phyloP scores from a whole-genome alignment of 2,329 filamentous ascomycete genomes.

The Fusarium sp. region DNA sequence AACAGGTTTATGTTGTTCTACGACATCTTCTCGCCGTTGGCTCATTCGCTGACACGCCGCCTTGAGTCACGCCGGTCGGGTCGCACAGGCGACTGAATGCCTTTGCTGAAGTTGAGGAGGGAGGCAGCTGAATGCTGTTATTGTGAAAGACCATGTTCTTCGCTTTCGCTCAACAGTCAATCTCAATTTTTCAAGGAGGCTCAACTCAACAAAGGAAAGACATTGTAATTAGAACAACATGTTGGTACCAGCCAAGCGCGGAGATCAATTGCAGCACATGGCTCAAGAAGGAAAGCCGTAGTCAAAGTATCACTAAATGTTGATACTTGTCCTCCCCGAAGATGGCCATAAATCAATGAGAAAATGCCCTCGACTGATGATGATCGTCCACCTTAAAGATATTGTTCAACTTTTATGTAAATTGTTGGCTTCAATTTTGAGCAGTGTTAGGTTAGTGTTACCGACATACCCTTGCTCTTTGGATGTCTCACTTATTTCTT shows the following conservation, averaged over 20 bases:
- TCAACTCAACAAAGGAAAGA: background rate
- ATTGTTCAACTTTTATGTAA: background rate
- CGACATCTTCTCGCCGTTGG: background rate
- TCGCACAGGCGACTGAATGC: background rate
- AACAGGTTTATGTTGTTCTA: background rate
- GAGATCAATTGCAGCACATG: too few species aligned
- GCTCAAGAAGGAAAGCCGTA: background rate
- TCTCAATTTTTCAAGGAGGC: background rate
- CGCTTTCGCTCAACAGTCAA: background rate
- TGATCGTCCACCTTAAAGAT: background rate
- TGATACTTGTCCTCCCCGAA: background rate
- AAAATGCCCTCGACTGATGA: background rate
- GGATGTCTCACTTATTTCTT: background rate
- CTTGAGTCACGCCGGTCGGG: slow-evolving; percentile 46
- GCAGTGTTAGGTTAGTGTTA: background rate
- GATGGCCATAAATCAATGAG: background rate
- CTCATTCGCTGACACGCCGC: background rate
- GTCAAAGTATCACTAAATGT: background rate
- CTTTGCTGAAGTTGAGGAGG: background rate
- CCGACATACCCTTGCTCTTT: background rate
- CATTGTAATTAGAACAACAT: background rate
- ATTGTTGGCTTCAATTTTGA: background rate
- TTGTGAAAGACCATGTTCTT: background rate
- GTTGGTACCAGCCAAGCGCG: too few species aligned
- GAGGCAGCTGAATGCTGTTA: background rate